phyloP scores from a whole-genome alignment of 306 rosid genomes.

The Rubus idaeus region DNA sequence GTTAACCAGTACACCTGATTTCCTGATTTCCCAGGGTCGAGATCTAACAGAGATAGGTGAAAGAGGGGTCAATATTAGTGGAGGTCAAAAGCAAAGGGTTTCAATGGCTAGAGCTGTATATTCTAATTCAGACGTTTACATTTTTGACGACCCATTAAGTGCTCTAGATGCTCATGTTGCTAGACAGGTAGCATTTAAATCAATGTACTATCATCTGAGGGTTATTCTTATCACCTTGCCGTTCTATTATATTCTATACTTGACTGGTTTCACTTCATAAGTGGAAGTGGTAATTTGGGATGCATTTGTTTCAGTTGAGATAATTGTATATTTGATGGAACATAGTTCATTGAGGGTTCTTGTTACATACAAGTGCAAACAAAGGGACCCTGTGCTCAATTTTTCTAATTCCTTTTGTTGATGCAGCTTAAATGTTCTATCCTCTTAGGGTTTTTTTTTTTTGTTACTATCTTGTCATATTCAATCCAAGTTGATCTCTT shows the following conservation, averaged over 20 bases:
- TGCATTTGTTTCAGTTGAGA: not conserved
- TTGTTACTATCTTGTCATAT: too few relatives aligned
- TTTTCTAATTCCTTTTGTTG: not conserved
- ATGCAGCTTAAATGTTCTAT: not conserved
- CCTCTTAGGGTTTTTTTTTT: too few relatives aligned
- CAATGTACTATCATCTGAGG: not conserved
- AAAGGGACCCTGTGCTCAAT: not conserved
- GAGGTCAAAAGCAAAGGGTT: slow-evolving; percentile 94
- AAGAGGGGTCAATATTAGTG: slow-evolving; percentile 93
- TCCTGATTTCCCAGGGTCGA: slow-evolving; percentile 57
- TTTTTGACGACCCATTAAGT: slow-evolving; percentile 93
- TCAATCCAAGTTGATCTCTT: not conserved
- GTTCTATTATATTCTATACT: not conserved
- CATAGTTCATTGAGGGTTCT: too few relatives aligned
- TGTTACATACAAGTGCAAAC: not conserved
- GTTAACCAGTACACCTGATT: not conserved
- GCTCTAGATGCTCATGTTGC: slow-evolving; percentile 93
- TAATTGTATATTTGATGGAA: not conserved
- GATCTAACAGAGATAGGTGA: slow-evolving; percentile 95
- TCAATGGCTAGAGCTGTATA: slow-evolving; percentile 90
- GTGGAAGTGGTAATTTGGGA: not conserved
- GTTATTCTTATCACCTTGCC: not conserved
- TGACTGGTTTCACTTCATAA: not conserved
- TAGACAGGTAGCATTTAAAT: slow-evolving; percentile 49
- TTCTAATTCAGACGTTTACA: slow-evolving; percentile 75